Evolutionary conservation across 2,329 filamentous ascomycete genomes (phyloP).

Genomic region (Diplodia scrobiculata): DNA sequence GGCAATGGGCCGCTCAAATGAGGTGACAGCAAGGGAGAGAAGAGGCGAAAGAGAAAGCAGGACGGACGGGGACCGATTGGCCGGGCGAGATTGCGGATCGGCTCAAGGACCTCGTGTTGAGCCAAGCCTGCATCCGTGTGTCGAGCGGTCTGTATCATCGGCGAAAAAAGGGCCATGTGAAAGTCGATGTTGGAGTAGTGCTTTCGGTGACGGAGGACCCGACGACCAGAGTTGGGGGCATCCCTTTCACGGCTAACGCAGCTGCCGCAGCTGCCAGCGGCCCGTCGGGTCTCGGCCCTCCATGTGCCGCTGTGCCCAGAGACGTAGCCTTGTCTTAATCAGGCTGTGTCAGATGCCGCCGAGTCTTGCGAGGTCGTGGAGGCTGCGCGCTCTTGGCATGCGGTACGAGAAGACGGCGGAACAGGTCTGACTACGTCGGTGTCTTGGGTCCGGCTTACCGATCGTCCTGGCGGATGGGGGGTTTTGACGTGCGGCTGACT

Average conservation of each 20-base stretch:
- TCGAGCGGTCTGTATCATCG: conserved; percentile 10
- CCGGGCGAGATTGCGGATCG: conserved; percentile 22
- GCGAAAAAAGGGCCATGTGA: background rate
- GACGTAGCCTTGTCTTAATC: conserved; percentile 13
- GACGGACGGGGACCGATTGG: background rate
- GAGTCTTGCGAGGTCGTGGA: background rate
- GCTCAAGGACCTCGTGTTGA: conserved; percentile 18
- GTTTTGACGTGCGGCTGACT: conserved; percentile 15
- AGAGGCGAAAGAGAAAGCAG: background rate
- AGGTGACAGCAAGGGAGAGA: background rate
- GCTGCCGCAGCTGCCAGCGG: background rate
- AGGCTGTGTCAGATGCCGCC: conserved; percentile 1
- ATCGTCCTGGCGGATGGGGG: conserved; percentile 6
- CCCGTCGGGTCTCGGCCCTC: too few relatives aligned
- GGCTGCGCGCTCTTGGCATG: conserved; percentile 6
- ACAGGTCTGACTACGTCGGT: background rate
- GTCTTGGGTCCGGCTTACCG: background rate
- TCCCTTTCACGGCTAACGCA: background rate
- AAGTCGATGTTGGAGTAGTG: background rate
- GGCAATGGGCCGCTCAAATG: background rate
- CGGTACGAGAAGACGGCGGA: background rate
- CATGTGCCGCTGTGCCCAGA: background rate
- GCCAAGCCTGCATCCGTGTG: background rate
- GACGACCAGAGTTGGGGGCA: background rate
- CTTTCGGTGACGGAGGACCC: background rate